Evolutionary conservation across 2,329 filamentous ascomycete species (phyloP).

Genomic region (Colletotrichum viniferum): DNA sequence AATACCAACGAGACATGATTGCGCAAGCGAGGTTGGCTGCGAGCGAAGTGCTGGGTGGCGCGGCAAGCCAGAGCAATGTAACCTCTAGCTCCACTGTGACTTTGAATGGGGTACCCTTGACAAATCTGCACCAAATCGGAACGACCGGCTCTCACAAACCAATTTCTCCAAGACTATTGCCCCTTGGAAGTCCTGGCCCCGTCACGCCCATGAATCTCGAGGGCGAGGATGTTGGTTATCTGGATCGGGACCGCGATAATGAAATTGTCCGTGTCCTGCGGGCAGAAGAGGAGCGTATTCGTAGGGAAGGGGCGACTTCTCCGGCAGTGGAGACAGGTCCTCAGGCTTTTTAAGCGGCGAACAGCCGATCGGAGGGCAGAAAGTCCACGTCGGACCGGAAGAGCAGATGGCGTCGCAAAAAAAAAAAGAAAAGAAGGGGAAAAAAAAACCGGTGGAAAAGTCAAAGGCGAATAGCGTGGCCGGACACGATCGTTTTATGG

Average conservation of each 20-base stretch:
- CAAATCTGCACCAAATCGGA: slow-evolving; percentile 40
- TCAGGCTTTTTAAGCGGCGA: slow-evolving; percentile 28
- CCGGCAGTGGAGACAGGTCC: slow-evolving; percentile 35
- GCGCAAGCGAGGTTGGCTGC: slow-evolving; percentile 57
- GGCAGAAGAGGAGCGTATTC: slow-evolving; percentile 35
- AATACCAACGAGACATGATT: slow-evolving; percentile 67
- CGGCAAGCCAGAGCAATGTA: slow-evolving; percentile 26
- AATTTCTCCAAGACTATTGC: slow-evolving; percentile 51
- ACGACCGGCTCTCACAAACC: slow-evolving; percentile 50
- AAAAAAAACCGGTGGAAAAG: not conserved
- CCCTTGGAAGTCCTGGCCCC: slow-evolving; percentile 62
- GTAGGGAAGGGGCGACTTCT: slow-evolving; percentile 34
- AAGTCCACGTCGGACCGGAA: not conserved
- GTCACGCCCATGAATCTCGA: slow-evolving; percentile 66
- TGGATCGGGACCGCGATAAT: slow-evolving; percentile 34
- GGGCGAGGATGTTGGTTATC: slow-evolving; percentile 41
- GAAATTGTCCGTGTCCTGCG: slow-evolving; percentile 19
- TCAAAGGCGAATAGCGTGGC: not conserved
- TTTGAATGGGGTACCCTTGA: slow-evolving; percentile 38
- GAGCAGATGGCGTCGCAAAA: not conserved
- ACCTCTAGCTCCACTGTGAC: slow-evolving; percentile 32
- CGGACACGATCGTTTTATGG: not conserved
- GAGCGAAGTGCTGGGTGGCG: slow-evolving; percentile 31
- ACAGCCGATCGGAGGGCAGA: not conserved
- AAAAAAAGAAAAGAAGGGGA: not conserved